These are phyloP conservation scores for Candida qinlingensis DNA, from an alignment of 805 yeast species.

Conservation along the genomic window DNA sequence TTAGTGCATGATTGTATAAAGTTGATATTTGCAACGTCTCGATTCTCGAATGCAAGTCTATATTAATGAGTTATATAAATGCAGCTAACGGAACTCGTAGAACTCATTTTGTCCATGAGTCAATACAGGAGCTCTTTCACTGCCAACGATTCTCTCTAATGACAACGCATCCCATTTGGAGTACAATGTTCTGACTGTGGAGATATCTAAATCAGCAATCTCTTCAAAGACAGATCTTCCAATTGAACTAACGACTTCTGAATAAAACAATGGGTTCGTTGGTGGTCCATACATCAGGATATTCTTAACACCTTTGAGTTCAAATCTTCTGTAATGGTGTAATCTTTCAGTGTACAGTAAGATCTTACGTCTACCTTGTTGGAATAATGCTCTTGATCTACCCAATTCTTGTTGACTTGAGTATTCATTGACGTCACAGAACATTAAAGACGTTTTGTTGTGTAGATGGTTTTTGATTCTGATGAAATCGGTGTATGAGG, in stretches of 20 bases:
- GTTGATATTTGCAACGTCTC: no score
- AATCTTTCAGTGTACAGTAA: constrained; percentile 90
- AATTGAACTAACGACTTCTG: constrained; percentile 66
- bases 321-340: constrained; percentile 86
- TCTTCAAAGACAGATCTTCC: constrained; percentile 50
- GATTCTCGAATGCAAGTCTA: no score
- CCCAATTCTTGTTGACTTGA: constrained; percentile 66
- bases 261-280: constrained; percentile 75
- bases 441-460: constrained; percentile 55
- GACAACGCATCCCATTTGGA: constrained; percentile 76
- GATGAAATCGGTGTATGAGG: constrained; percentile 81
- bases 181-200: constrained; percentile 56
- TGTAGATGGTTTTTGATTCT: constrained; percentile 61
- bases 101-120: constrained; percentile 67
- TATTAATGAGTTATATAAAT: background rate
- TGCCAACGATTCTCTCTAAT: constrained; percentile 82
- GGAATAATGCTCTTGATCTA: constrained; percentile 65
- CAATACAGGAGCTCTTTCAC: constrained; percentile 60
- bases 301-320: constrained; percentile 77
- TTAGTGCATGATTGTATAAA: no score
- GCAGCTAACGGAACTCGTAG: constrained; percentile 50
- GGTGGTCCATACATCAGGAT: constrained; percentile 83
- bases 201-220: constrained; percentile 49
- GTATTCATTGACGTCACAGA: constrained; percentile 80
- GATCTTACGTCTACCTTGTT: constrained; percentile 55